Evolutionary conservation across 1,284 basidiomycete species (phyloP).

Genomic region (Termitomyces sp.): DNA sequence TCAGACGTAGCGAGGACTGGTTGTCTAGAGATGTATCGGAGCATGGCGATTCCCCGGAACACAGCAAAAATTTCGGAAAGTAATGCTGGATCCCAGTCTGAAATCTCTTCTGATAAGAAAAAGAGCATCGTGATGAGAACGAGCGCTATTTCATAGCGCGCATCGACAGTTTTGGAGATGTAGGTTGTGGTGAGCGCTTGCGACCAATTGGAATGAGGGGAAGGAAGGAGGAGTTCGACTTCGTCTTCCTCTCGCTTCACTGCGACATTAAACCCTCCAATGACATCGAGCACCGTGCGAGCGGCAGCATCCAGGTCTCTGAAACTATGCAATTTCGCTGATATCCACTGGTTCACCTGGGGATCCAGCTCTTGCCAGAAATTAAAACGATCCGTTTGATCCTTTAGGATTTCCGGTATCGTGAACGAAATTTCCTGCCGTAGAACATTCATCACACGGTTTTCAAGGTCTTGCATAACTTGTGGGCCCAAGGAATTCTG

Average conservation of each 20-base stretch:
- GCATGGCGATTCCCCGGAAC: constrained; percentile 68
- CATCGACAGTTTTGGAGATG: constrained; percentile 55
- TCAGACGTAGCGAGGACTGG: constrained; percentile 43
- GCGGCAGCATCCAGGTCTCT: constrained; percentile 53
- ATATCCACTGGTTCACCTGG: constrained; percentile 54
- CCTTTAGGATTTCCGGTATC: constrained; percentile 66
- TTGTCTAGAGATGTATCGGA: constrained; percentile 55
- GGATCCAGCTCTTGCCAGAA: constrained; percentile 56
- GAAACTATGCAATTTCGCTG: constrained; percentile 51
- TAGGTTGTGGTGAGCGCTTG: constrained; percentile 60
- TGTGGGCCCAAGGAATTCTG: constrained; percentile 53
- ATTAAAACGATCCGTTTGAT: constrained; percentile 50
- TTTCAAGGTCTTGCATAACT: constrained; percentile 52
- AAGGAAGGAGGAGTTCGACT: constrained; percentile 48
- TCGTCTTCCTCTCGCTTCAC: constrained; percentile 74
- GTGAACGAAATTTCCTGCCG: constrained; percentile 73
- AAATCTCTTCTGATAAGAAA: constrained; percentile 59
- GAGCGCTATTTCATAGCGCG: constrained; percentile 68
- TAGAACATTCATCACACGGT: constrained; percentile 53
- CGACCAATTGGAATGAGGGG: constrained; percentile 54
- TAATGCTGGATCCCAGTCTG: constrained; percentile 57
- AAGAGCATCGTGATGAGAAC: constrained; percentile 66
- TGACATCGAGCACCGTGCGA: constrained; percentile 55
- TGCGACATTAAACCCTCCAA: constrained; percentile 63
- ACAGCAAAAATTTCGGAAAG: constrained; percentile 72